phyloP scores from a whole-genome alignment of 2,329 filamentous ascomycete genomes.

The Microcyclospora tardicrescens region DNA sequence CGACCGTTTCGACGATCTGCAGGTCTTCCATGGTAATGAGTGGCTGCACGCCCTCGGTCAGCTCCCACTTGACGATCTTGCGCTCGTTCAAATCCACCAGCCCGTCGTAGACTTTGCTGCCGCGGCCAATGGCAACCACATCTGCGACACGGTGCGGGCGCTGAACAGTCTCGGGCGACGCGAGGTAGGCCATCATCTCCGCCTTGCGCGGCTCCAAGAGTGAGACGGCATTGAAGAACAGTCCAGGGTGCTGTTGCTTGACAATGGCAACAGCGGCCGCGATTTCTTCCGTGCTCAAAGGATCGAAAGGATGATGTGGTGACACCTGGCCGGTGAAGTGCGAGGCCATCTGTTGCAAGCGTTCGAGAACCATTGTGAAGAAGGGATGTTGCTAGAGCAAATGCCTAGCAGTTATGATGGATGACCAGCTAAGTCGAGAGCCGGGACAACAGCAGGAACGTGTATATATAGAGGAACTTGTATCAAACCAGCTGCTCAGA shows the following conservation, averaged over 20 bases:
- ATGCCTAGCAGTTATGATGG: too few species aligned
- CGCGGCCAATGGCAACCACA: constrained; percentile 66
- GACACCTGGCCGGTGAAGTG: constrained; percentile 45
- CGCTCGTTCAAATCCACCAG: constrained; percentile 57
- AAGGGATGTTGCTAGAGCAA: too few species aligned
- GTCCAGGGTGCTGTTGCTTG: constrained; percentile 53
- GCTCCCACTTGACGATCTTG: constrained; percentile 61
- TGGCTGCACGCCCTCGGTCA: constrained; percentile 65
- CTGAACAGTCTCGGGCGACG: constrained; percentile 45
- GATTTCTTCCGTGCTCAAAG: constrained; percentile 61
- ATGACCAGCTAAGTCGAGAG: too few species aligned
- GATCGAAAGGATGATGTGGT: constrained; percentile 62
- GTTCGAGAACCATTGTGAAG: constrained; percentile 19
- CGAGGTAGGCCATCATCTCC: constrained; percentile 70
- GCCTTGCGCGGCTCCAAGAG: constrained; percentile 75
- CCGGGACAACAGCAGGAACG: too few species aligned
- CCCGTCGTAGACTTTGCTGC: constrained; percentile 71
- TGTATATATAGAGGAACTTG: too few species aligned
- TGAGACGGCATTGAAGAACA: constrained; percentile 78
- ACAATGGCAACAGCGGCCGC: constrained; percentile 55
- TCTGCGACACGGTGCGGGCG: constrained; percentile 64
- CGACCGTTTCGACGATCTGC: constrained; percentile 62
- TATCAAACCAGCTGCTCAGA: too few species aligned
- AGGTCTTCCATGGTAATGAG: constrained; percentile 90
- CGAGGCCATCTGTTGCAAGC: constrained; percentile 35